A percentile compares a stretch with the other conserved stretches of the same genome.
Conservation (phyloP, 2,329 filamentous ascomycete genomes). For the Cladophialophora immunda region DNA sequence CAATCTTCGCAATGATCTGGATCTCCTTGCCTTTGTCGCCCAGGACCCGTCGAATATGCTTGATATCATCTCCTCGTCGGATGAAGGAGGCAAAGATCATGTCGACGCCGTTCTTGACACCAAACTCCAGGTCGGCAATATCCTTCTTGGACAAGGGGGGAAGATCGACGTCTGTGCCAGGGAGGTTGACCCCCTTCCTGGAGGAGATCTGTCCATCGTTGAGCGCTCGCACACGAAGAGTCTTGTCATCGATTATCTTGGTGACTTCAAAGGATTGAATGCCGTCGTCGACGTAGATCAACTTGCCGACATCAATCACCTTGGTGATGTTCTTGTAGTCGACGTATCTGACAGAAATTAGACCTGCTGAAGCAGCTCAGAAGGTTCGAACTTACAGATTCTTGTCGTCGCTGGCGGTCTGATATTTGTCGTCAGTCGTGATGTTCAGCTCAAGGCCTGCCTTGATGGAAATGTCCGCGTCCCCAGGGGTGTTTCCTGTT, state of each 20-base stretch:
- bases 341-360: slow-evolving; percentile 72
- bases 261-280: slow-evolving; percentile 96
- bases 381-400: slow-evolving; percentile 78
- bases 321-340: slow-evolving; percentile 99
- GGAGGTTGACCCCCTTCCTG: slow-evolving; percentile 98
- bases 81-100: slow-evolving; percentile 99
- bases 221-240: slow-evolving; percentile 81
- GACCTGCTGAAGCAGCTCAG: neutral
- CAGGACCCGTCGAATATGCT: slow-evolving; percentile 87
- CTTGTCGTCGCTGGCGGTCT: slow-evolving; percentile 80
- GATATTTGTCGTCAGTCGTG: slow-evolving; percentile 94
- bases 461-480: slow-evolving; percentile 80
- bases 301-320: slow-evolving; percentile 88
- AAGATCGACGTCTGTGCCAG: slow-evolving; percentile 98
- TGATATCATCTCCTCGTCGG: slow-evolving; percentile 91
- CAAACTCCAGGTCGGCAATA: slow-evolving; percentile 90
- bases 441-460: slow-evolving; percentile 89
- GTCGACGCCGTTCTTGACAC: slow-evolving; percentile 98
- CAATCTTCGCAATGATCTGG: slow-evolving; percentile 99
- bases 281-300: slow-evolving; percentile 98
- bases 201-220: slow-evolving; percentile 99
- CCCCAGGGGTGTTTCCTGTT: slow-evolving; percentile 75
- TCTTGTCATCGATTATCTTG: slow-evolving; percentile 87
- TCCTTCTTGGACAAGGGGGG: slow-evolving; percentile 98
- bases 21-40: slow-evolving; percentile 93